Base-by-base conservation (phyloP, 1,139 yeast species). In the Lodderomyces beijingensis region DNA sequence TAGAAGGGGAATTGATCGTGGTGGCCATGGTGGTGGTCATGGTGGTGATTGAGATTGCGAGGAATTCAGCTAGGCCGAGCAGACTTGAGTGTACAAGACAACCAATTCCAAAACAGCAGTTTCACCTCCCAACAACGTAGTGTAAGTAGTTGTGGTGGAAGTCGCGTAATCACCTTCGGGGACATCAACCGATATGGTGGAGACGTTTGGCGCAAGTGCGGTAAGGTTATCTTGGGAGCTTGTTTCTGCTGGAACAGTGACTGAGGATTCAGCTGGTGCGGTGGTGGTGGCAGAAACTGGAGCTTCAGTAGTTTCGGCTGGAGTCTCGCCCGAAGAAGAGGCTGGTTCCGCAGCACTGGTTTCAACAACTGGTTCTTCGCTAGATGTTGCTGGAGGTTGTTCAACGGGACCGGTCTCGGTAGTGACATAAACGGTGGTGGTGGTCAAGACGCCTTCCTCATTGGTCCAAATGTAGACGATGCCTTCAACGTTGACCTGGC, bases 391-490 rank as follows among this genome's bases (percentile, higher is more conserved):
- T 4, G 29, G n/a, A 25, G 22, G 34, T 10, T 17, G 11, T 9
- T 16, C 28, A n/a, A 42, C 15, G 6, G 44, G 16, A 7, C 6
- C 14, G 11, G 43, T 32, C n/a, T n/a, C n/a, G 11, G 41, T 40
- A 16, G 39, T 56, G 27, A 58, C 52, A 18, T 46, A 42, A 15
- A 47, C 48, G 13, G 58, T 53, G 13, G 51, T 45, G 14, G 71
- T 60, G 23, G 71, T 65, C 43, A 62, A 53, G 7, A 34, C 38
- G 6, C 70, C 68, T 27, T 44, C 46, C 10, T 51, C 36, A 31
- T 53, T 43, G 28, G 70, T 62, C 43, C 43, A 66, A 17, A 64
- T 45, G 42, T 64, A 65, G 17, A 46, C 62, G 4, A 68, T 59
- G 31, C 58, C 65, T 28, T 45, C 58, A 25, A 63, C 46, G 23